Base-by-base conservation (phyloP, 2,329 filamentous ascomycete species). In the Beauveria caledonica region DNA sequence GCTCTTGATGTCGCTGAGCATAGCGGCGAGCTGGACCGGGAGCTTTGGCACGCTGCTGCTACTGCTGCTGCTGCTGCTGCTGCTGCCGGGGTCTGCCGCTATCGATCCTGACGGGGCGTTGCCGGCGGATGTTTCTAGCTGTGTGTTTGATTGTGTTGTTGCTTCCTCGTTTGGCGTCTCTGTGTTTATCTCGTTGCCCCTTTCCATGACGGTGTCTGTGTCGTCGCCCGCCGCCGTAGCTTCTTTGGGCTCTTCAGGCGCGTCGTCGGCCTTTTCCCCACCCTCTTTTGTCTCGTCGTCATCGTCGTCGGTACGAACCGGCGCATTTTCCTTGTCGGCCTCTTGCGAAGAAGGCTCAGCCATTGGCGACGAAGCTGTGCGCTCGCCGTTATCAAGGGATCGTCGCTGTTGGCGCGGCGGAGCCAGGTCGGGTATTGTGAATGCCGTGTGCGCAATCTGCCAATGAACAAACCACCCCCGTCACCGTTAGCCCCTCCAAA, bases 371-470 rank as follows among this genome's bases (percentile, higher is more conserved):
- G 78, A 76, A 23, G 77, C 72, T 53, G 76, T 65, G 64, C 79
- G 77, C 58, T 45, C 57, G 25, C 48, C 48, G 21, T 59, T 53
- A 13, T 53, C 40, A 19, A 53, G 39, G 1, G 39, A 45, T 39
- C 57, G 76, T 69, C 59, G 76, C 69, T 66, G 65, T 58, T 66
- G 75, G 68, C 62, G 74, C 72, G 73, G 74, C 17, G 76, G 74
- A 39, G 81, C 80, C 57, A 84, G 74, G 58, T 77, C 79, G 11
- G 89, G 89, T 66, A 88, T 86, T 46, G 89, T 86, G 67, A 96
- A 96, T 57, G 87, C 86, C 70, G 85, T 80, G 72, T 84, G 82
- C 45, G 89, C 83, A 66, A 92, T 93, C 90, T 95, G 15, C 27
- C 8, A 10, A 10, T 42, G 17, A 17, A 19, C 3, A 42, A n/a